Percentiles rank a stretch among this genome's conserved stretches.
Evolutionary conservation across 345 rosid species (phyloP).

Genomic region (Luvunga scandens): DNA sequence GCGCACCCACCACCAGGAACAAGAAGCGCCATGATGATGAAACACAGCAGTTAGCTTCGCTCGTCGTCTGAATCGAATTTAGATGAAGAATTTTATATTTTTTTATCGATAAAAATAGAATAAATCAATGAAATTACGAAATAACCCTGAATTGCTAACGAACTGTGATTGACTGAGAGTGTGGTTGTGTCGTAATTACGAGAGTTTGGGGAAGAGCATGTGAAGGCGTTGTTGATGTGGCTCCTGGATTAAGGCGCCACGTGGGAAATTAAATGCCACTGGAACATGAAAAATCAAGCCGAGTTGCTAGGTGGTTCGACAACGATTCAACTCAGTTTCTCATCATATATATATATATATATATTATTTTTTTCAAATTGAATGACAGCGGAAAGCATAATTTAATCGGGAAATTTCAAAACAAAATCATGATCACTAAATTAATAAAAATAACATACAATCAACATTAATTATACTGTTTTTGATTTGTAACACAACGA

Average conservation of each 20-base stretch:
- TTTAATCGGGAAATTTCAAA: too few species aligned
- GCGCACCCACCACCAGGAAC: constrained; percentile 39
- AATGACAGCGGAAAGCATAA: too few species aligned
- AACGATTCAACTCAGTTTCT: too few species aligned
- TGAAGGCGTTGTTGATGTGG: not conserved
- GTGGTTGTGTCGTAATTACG: not conserved
- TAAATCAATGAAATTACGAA: too few species aligned
- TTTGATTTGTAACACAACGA: too few species aligned
- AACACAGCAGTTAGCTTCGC: too few species aligned
- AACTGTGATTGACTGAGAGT: not conserved
- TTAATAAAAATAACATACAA: too few species aligned
- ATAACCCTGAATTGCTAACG: not conserved
- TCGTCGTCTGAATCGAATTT: not conserved
- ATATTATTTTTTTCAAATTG: too few species aligned
- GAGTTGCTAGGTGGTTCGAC: not conserved
- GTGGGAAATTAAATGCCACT: constrained; percentile 1
- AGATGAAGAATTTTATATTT: too few species aligned
- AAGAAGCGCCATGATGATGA: constrained; percentile 41
- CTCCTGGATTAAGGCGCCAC: not conserved
- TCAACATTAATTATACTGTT: too few species aligned
- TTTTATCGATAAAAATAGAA: not conserved
- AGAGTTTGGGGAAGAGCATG: not conserved
- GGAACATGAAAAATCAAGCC: not conserved
- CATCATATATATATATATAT: fast-evolving
- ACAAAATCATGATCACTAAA: too few species aligned